phyloP scores from a whole-genome alignment of 495 filamentous ascomycete species.

The Daldinia caldariorum region DNA sequence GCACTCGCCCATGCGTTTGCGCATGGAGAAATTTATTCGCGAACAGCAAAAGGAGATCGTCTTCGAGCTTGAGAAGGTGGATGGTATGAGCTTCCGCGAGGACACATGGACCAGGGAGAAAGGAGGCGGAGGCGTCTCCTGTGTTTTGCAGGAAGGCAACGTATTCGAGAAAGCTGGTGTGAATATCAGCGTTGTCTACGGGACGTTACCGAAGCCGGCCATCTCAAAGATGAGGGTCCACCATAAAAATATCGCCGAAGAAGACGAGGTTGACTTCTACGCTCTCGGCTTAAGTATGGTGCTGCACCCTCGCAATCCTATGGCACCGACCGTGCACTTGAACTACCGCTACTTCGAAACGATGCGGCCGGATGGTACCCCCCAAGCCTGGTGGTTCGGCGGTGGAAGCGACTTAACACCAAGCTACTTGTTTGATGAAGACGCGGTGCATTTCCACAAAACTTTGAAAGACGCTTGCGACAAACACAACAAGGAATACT shows the following conservation, averaged over 20 bases:
- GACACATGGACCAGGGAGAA: slow-evolving; percentile 90
- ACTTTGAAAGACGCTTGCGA: slow-evolving; percentile 94
- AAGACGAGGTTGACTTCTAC: slow-evolving; percentile 84
- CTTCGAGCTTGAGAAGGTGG: slow-evolving; percentile 77
- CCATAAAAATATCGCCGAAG: slow-evolving; percentile 86
- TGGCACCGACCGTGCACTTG: slow-evolving; percentile 96
- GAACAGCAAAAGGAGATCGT: slow-evolving; percentile 90
- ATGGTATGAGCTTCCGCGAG: slow-evolving; percentile 79
- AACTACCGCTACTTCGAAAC: slow-evolving; percentile 99
- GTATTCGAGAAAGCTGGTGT: slow-evolving; percentile 99
- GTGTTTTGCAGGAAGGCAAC: slow-evolving; percentile 93
- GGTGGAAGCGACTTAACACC: slow-evolving; percentile 95
- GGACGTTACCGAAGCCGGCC: slow-evolving; percentile 84
- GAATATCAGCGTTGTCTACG: slow-evolving; percentile 94
- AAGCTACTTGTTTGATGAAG: slow-evolving; percentile 93
- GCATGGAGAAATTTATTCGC: slow-evolving; percentile 96
- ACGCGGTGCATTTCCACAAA: slow-evolving; percentile 95
- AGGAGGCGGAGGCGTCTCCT: slow-evolving; percentile 84
- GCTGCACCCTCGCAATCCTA: slow-evolving; percentile 91
- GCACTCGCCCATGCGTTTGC: slow-evolving; percentile 91
- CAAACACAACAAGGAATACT: slow-evolving; percentile 90
- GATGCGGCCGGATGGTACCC: slow-evolving; percentile 73
- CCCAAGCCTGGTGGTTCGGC: slow-evolving; percentile 96
- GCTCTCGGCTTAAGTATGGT: slow-evolving; percentile 93
- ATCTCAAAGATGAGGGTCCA: slow-evolving; percentile 94